Evolutionary conservation across 2,329 filamentous ascomycete species (phyloP).

Genomic region (Colletotrichum salicis): DNA sequence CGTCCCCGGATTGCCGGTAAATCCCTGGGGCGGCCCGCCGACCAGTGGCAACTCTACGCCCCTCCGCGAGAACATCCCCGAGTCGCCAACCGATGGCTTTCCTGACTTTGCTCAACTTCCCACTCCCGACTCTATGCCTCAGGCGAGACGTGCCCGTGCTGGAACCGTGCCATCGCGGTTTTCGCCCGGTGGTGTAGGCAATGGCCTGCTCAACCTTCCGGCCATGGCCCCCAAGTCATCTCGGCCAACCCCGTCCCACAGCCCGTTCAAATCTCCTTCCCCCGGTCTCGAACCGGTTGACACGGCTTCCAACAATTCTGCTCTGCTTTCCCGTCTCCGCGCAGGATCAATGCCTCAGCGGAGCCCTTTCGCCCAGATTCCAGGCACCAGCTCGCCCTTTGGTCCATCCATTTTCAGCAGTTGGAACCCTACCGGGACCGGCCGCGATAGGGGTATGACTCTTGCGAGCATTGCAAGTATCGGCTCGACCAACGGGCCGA

Average conservation of each 20-base stretch:
- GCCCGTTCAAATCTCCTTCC: constrained; percentile 80
- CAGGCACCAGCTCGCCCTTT: constrained; percentile 74
- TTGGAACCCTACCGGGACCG: constrained; percentile 75
- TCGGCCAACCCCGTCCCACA: constrained; percentile 86
- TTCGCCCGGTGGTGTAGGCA: constrained; percentile 77
- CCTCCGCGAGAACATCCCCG: constrained; percentile 94
- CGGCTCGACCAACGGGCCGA: constrained; percentile 83
- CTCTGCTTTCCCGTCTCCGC: constrained; percentile 84
- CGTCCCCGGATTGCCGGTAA: constrained; percentile 72
- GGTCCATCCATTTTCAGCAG: constrained; percentile 86
- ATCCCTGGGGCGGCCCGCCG: constrained; percentile 93
- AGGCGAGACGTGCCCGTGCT: constrained; percentile 84
- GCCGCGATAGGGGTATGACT: constrained; percentile 86
- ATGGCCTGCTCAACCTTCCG: constrained; percentile 67
- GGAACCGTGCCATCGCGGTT: constrained; percentile 97
- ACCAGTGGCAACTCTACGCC: constrained; percentile 97
- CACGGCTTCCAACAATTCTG: constrained; percentile 68
- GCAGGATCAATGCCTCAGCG: constrained; percentile 96
- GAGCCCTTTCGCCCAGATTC: constrained; percentile 68
- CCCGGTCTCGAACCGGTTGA: constrained; percentile 62
- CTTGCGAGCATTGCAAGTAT: constrained; percentile 85
- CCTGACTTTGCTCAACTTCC: constrained; percentile 85
- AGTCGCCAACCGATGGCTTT: constrained; percentile 95
- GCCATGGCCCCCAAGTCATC: constrained; percentile 78
- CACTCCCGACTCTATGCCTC: constrained; percentile 72